These are phyloP conservation scores for Ophiostoma tasmaniense DNA, from an alignment of 2,329 filamentous ascomycete species.

Conservation along the genomic window DNA sequence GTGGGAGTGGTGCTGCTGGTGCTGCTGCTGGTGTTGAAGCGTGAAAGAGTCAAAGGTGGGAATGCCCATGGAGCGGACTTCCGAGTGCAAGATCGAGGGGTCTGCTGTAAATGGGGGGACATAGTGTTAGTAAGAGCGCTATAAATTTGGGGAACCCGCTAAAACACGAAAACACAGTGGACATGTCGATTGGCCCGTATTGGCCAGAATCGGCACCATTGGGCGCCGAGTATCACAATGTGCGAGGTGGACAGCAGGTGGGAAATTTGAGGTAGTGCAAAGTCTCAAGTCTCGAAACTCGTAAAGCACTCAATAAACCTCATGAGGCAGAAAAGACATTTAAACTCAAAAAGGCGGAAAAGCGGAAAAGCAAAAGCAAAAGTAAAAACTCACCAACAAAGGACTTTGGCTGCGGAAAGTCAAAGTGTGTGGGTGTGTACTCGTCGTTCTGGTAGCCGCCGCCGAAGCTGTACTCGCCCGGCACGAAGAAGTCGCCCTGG, in stretches of 20 bases:
- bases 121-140: not conserved
- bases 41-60: constrained; percentile 40
- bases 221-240: constrained; percentile 1
- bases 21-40: not conserved
- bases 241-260: not conserved
- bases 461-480: constrained; percentile 50
- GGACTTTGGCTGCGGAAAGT: constrained; percentile 40
- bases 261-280: constrained; percentile 20
- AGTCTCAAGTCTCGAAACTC: constrained; percentile 26
- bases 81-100: constrained; percentile 48
- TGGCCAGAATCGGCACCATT: not conserved
- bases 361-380: constrained; percentile 21
- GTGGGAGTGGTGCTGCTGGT: not conserved
- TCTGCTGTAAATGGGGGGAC: constrained; percentile 31
- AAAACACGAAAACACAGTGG: constrained; percentile 19
- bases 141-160: not conserved
- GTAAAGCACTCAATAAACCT: not conserved
- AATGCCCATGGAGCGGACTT: constrained; percentile 44
- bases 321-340: too few relatives aligned
- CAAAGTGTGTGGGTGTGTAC: constrained; percentile 34
- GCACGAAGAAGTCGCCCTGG: constrained; percentile 44
- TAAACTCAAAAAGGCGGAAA: too few relatives aligned
- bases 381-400: constrained; percentile 45
- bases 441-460: constrained; percentile 37
- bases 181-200: not conserved